Evolutionary conservation across 2,329 filamentous ascomycete genomes (phyloP).

Genomic region (Clonostachys rhizophaga): DNA sequence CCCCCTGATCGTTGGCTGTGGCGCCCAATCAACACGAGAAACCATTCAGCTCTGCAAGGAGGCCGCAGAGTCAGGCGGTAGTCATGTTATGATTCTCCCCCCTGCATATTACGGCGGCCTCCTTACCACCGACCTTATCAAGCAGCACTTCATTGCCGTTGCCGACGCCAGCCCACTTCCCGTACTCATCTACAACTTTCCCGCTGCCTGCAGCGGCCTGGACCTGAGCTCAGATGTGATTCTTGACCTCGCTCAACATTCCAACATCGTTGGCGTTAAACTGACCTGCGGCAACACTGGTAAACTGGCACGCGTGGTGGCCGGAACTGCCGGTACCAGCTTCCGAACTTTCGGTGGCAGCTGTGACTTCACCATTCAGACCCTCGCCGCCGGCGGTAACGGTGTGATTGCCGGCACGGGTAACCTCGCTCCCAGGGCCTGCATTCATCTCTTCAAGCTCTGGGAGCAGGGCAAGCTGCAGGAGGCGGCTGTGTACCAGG

Average conservation of each 20-base stretch:
- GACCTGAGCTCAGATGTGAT: conserved; percentile 55
- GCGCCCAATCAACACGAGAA: conserved; percentile 63
- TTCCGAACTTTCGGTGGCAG: conserved; percentile 71
- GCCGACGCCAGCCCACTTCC: conserved; percentile 52
- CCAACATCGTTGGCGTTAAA: conserved; percentile 60
- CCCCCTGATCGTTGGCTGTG: conserved; percentile 65
- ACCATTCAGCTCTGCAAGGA: conserved; percentile 62
- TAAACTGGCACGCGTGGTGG: conserved; percentile 45
- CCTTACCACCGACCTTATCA: conserved; percentile 52
- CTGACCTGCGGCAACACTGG: conserved; percentile 61
- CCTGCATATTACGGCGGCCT: conserved; percentile 64
- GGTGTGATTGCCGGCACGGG: conserved; percentile 69
- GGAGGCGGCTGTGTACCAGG: conserved; percentile 60
- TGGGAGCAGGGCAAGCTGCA: conserved; percentile 50
- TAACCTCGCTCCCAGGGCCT: conserved; percentile 64
- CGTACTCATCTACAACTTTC: conserved; percentile 61
- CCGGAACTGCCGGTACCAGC: conserved; percentile 27
- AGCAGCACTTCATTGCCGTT: conserved; percentile 58
- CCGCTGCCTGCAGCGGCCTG: conserved; percentile 50
- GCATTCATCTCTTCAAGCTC: conserved; percentile 55
- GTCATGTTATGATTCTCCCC: conserved; percentile 63
- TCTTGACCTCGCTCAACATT: conserved; percentile 40
- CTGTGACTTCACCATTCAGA: conserved; percentile 70
- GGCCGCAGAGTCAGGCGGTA: conserved; percentile 58
- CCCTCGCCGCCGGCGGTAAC: conserved; percentile 63